Base-by-base conservation (phyloP, 129 eudicot species). In the Artemisia tridentata region DNA sequence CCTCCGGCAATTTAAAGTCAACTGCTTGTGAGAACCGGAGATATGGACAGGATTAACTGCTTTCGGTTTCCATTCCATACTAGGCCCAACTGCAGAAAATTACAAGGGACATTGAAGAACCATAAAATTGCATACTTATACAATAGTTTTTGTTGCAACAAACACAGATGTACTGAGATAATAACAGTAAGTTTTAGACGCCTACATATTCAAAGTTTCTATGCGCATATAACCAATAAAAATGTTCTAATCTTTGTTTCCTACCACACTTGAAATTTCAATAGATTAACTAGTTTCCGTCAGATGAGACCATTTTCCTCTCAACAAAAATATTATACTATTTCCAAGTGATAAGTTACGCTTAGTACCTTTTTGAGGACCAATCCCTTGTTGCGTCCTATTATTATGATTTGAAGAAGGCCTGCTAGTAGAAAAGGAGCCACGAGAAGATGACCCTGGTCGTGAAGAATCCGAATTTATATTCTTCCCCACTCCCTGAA, bases 41-140 rank as follows among this genome's bases (percentile, higher is more conserved):
- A n/a, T n/a, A n/a, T n/a, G n/a, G n/a, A 43, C 60, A 27, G 85
- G 25, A 72, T 63, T 86, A 63, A 78, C 70, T 20, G 85, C 72
- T 76, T 92, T 92, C 51, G 96, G 96, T 80, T 88, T 92, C 96
- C 98, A 88, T 65, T 92, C 98, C 78, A 81, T 91, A 23, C 73
- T 75, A 71, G 86, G 86, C 45, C 81, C 96, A 21, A 65, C 95
- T 84, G 71, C 52, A 63, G 60, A 7, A 67, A 77, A 76, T 81
- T 63, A 72, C 0, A 8, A 31, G 5, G 68, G 59, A 16, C 48
- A 17, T 16, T 45, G 27, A 56, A 23, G 20, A 47, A 14, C 16
- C 11, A 38, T 65, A 63, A 34, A 47, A 65, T 65, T 53, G 65
- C 58, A 41, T 38, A 38, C 45, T 38, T 38, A 38, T 6, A 38